phyloP scores from a whole-genome alignment of 1,284 basidiomycete genomes.

The Boletus semigastroideus region DNA sequence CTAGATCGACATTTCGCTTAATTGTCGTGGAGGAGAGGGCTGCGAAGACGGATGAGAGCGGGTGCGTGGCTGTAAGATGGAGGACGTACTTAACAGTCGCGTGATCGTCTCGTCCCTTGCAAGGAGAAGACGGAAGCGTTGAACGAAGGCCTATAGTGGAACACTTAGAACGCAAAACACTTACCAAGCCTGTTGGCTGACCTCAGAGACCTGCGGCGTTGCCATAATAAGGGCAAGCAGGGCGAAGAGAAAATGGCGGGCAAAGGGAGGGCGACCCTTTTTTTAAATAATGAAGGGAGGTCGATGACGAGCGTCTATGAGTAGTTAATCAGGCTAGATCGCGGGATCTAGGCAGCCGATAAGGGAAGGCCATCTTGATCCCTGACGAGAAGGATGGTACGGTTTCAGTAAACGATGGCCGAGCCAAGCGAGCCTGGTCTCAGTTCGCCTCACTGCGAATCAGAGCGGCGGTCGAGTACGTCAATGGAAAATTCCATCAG shows the following conservation, averaged over 20 bases:
- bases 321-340: constrained; percentile 44
- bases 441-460: constrained; percentile 32
- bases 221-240: constrained; percentile 48
- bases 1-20: constrained; percentile 61
- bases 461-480: constrained; percentile 27
- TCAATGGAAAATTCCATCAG: constrained; percentile 37
- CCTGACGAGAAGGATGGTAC: constrained; percentile 22
- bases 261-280: constrained; percentile 38
- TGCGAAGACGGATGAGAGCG: constrained; percentile 28
- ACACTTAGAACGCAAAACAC: constrained; percentile 25
- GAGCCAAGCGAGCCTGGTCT: constrained; percentile 33
- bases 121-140: constrained; percentile 20
- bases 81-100: constrained; percentile 52
- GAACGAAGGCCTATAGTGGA: constrained; percentile 22
- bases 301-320: constrained; percentile 38
- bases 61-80: constrained; percentile 1
- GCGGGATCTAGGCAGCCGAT: constrained; percentile 37
- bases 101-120: constrained; percentile 64
- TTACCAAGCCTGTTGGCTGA: constrained; percentile 61
- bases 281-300: constrained; percentile 43
- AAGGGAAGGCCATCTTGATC: constrained; percentile 31
- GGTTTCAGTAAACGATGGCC: constrained; percentile 22
- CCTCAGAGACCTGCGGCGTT: constrained; percentile 52
- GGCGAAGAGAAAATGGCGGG: constrained; percentile 35
- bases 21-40: constrained; percentile 63